Conservation (phyloP, 2,329 filamentous ascomycete genomes). For the Huntiella savannae region DNA sequence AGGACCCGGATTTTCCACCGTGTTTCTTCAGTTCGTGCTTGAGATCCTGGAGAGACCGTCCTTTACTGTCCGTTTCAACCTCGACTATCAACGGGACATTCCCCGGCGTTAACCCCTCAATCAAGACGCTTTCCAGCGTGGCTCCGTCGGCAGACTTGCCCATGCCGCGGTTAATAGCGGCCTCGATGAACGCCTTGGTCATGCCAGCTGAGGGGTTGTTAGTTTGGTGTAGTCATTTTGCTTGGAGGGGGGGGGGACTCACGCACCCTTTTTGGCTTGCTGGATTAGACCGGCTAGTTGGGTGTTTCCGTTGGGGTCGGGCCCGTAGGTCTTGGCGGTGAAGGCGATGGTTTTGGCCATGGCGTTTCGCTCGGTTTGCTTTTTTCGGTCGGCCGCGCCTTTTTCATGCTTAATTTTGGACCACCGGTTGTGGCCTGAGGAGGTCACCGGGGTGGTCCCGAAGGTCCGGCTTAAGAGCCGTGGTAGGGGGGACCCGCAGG, state of each 20-base stretch:
- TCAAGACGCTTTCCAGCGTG: constrained; percentile 54
- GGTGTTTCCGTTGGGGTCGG: constrained; percentile 46
- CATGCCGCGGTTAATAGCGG: constrained; percentile 72
- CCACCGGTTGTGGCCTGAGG: constrained; percentile 82
- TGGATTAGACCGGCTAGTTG: constrained; percentile 54
- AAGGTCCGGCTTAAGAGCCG: neutral
- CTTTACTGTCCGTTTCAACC: constrained; percentile 66
- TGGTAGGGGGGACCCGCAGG: too few relatives aligned
- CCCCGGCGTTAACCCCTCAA: constrained; percentile 65
- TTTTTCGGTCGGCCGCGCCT: constrained; percentile 63
- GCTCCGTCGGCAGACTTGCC: constrained; percentile 58
- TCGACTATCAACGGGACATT: constrained; percentile 68
- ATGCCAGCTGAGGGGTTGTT: constrained; percentile 39
- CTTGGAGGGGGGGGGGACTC: constrained; percentile 9
- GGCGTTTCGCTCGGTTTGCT: constrained; percentile 48
- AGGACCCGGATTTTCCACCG: constrained; percentile 44
- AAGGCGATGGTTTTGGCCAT: constrained; percentile 56
- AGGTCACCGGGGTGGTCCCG: constrained; percentile 17
- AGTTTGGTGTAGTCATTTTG: constrained; percentile 12
- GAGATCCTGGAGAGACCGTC: constrained; percentile 54
- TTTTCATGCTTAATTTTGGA: constrained; percentile 94
- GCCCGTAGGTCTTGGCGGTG: constrained; percentile 38
- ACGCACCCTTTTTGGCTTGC: constrained; percentile 56
- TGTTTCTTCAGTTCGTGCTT: constrained; percentile 50
- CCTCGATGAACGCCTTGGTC: constrained; percentile 68